Base-by-base conservation (phyloP, 495 filamentous ascomycete genomes). In the Neurospora sp. region DNA sequence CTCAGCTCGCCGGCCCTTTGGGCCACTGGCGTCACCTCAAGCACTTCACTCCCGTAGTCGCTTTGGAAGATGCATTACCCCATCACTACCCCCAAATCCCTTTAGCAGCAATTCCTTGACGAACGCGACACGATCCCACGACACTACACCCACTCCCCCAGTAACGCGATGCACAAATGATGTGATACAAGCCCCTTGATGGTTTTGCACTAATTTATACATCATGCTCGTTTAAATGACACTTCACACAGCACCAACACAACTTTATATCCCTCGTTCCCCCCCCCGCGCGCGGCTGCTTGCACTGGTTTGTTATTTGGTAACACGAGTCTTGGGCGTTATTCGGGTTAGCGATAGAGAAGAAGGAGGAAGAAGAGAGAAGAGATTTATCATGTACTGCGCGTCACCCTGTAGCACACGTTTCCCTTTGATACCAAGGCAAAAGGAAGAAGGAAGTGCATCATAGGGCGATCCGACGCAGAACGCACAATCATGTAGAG, bases 141-240 rank as follows among this genome's bases (percentile, higher is more conserved):
- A 71, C 75, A 78, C 75, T 38, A 78, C 69, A 72, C 75, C 42
- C 18, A 35, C 12, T 40, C 69, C 72, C 72, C 71, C 72, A 72
- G 71, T 69, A 71, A 71, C 72, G 27, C 75, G 73, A 79, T 81
- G 76, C 79, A 81, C 79, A 77, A 73, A 74, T 69, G 68, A 74
- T 79, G 79, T 80, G 79, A 77, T 78, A 77, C 79, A 79, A 81
- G 76, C 79, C 39, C 71, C 72, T 72, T 22, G 22, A 72, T 74
- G 74, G 42, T 72, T 75, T 65, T 65, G 74, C 72, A 69, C 74
- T 74, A 72, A 77, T 35, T 77, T 72, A 40, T 70, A 75, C 42
- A 75, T 70, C 79, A 78, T 78, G 78, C 72, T 74, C 77, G 73
- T 74, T 74, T 76, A 77, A 65, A 74, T 72, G 74, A 74, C 76